phyloP scores from a whole-genome alignment of 495 filamentous ascomycete species.

The Penicillium salamii region DNA sequence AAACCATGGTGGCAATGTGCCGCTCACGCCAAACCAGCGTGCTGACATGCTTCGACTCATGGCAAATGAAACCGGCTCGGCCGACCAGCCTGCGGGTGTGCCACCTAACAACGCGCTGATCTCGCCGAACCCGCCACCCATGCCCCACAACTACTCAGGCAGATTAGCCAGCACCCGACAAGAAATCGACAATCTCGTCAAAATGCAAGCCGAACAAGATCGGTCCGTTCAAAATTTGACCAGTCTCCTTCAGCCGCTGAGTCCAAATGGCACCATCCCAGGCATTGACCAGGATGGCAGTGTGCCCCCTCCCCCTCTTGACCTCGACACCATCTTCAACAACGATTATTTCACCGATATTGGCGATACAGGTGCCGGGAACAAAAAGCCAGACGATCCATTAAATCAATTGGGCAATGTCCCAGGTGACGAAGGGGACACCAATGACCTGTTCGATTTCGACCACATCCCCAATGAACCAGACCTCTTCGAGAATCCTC shows the following conservation, averaged over 20 bases:
- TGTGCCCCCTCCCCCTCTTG: conserved; percentile 45
- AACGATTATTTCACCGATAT: conserved; percentile 57
- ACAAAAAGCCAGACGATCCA: conserved; percentile 20
- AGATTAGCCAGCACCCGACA: conserved; percentile 61
- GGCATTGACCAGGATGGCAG: conserved; percentile 54
- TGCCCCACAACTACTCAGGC: conserved; percentile 52
- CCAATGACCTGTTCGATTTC: conserved; percentile 42
- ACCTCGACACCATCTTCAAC: conserved; percentile 70
- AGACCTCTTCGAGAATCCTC: conserved; percentile 36
- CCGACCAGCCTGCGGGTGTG: conserved; percentile 23
- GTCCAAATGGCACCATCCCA: conserved; percentile 76
- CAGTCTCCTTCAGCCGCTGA: conserved; percentile 69
- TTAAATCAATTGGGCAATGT: conserved; percentile 9
- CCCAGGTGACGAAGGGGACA: conserved; percentile 25
- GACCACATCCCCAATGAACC: conserved; percentile 38
- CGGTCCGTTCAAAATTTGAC: conserved; percentile 68
- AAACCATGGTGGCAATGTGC: conserved; percentile 58
- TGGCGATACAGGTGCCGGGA: conserved; percentile 30
- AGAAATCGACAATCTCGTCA: conserved; percentile 71
- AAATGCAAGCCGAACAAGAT: conserved; percentile 70
- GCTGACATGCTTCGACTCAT: conserved; percentile 79
- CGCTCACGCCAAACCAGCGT: conserved; percentile 73
- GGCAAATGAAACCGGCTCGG: conserved; percentile 49
- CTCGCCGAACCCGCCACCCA: conserved; percentile 55
- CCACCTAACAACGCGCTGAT: conserved; percentile 54